Evolutionary conservation across 2,329 filamentous ascomycete genomes (phyloP).

Genomic region (Aspergillus fijiensis): DNA sequence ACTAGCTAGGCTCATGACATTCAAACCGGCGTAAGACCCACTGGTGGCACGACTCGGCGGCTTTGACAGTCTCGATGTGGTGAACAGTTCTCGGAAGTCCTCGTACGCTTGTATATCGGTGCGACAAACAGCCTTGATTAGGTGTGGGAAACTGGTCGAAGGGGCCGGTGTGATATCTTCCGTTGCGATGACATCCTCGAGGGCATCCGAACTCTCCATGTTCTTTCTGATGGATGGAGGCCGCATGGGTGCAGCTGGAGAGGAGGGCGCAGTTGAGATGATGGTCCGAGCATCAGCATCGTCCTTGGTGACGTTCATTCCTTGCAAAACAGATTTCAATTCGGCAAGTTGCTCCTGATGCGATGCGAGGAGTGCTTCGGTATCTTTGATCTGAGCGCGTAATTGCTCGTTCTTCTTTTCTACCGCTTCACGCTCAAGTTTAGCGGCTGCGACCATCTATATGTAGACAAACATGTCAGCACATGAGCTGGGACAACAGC

Average conservation of each 20-base stretch:
- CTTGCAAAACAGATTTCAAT: slow-evolving; percentile 89
- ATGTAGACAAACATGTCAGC: neutral
- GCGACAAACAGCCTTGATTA: slow-evolving; percentile 79
- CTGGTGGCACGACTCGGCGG: slow-evolving; percentile 68
- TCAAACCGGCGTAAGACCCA: slow-evolving; percentile 66
- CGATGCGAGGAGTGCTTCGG: slow-evolving; percentile 78
- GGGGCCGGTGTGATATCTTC: slow-evolving; percentile 61
- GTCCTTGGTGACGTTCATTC: slow-evolving; percentile 70
- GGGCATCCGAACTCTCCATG: slow-evolving; percentile 61
- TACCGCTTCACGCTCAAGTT: slow-evolving; percentile 76
- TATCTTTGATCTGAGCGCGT: slow-evolving; percentile 79
- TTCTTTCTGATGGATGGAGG: slow-evolving; percentile 56
- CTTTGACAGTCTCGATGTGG: slow-evolving; percentile 62
- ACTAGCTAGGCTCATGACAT: slow-evolving; percentile 56
- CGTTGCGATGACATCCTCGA: slow-evolving; percentile 48
- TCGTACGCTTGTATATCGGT: slow-evolving; percentile 78
- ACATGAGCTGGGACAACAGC: too few species aligned
- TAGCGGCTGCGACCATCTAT: slow-evolving; percentile 86
- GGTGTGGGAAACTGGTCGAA: slow-evolving; percentile 73
- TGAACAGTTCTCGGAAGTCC: slow-evolving; percentile 78
- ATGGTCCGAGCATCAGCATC: slow-evolving; percentile 70
- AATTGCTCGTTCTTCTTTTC: slow-evolving; percentile 87
- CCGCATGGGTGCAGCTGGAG: slow-evolving; percentile 63
- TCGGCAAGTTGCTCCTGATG: slow-evolving; percentile 92
- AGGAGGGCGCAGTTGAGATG: slow-evolving; percentile 69